Evolutionary conservation across 495 filamentous ascomycete species (phyloP).

Genomic region (Talaromyces wortmannii): DNA sequence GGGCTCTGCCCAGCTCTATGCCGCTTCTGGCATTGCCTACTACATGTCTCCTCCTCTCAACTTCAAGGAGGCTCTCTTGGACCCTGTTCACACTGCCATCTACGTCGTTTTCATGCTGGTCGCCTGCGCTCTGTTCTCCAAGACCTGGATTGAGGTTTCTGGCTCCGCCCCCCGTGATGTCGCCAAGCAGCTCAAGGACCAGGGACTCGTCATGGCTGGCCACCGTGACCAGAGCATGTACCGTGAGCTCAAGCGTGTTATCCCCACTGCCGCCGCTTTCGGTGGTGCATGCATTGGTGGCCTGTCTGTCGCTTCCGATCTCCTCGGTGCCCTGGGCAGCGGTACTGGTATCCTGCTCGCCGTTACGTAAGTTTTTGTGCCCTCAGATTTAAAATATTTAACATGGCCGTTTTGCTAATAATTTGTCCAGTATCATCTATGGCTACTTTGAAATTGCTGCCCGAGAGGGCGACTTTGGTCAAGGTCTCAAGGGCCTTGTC

Average conservation of each 20-base stretch:
- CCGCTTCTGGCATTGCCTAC: constrained; percentile 88
- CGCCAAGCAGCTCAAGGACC: constrained; percentile 99
- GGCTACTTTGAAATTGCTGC: constrained; percentile 99
- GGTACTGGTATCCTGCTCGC: constrained; percentile 97
- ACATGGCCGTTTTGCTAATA: constrained; percentile 10
- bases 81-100: constrained; percentile 93
- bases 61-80: constrained; percentile 92
- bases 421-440: constrained; percentile 75
- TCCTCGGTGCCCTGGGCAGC: constrained; percentile 91
- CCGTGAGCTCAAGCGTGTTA: constrained; percentile 98
- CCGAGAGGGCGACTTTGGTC: constrained; percentile 87
- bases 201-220: constrained; percentile 98
- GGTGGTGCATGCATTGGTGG: constrained; percentile 99
- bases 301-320: constrained; percentile 89
- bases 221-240: constrained; percentile 99
- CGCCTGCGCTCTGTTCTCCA: constrained; percentile 97
- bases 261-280: constrained; percentile 96
- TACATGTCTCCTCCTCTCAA: constrained; percentile 99
- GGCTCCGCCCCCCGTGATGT: constrained; percentile 96
- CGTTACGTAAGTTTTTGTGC: constrained; percentile 84
- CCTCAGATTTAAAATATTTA: neutral
- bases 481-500: constrained; percentile 85
- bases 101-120: constrained; percentile 97
- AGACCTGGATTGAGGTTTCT: constrained; percentile 99
- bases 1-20: constrained; percentile 90